Evolutionary conservation across 1,284 basidiomycete genomes (phyloP).

Genomic region (Pseudozyma tsukubaensis): DNA sequence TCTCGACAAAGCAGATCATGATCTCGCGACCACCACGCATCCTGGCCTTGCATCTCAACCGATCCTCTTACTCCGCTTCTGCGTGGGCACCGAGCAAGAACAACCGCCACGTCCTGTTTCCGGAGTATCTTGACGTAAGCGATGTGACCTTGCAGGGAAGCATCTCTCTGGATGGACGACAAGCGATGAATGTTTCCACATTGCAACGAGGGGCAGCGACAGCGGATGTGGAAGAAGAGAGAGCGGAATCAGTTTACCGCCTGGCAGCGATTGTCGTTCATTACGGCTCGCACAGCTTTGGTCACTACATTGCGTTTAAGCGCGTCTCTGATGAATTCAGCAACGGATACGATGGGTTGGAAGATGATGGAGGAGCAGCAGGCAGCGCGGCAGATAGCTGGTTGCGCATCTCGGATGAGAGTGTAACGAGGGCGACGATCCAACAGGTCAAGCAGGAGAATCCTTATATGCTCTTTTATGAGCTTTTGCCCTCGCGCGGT

Average conservation of each 20-base stretch:
- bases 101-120: conserved; percentile 57
- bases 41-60: conserved; percentile 63
- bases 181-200: conserved; percentile 21
- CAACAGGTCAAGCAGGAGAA: conserved; percentile 62
- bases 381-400: conserved; percentile 45
- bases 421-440: conserved; percentile 45
- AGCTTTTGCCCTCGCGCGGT: conserved; percentile 25
- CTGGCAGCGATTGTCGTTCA: conserved; percentile 62
- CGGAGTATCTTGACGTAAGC: conserved; percentile 58
- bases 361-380: conserved; percentile 10
- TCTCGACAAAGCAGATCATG: conserved; percentile 66
- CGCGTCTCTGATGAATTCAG: conserved; percentile 7
- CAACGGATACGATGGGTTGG: background rate
- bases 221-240: background rate
- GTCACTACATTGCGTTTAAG: conserved; percentile 66
- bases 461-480: conserved; percentile 66
- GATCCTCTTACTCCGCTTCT: conserved; percentile 51
- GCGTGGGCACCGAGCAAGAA: conserved; percentile 63
- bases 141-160: conserved; percentile 51
- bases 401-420: conserved; percentile 64
- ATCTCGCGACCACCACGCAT: conserved; percentile 59
- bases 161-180: conserved; percentile 40
- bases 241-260: conserved; percentile 35
- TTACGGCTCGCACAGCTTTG: conserved; percentile 65
- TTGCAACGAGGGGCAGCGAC: background rate